These are phyloP conservation scores for Rubia yunnanensis DNA, from an alignment of 257 asterid genomes.

Conservation along the genomic window DNA sequence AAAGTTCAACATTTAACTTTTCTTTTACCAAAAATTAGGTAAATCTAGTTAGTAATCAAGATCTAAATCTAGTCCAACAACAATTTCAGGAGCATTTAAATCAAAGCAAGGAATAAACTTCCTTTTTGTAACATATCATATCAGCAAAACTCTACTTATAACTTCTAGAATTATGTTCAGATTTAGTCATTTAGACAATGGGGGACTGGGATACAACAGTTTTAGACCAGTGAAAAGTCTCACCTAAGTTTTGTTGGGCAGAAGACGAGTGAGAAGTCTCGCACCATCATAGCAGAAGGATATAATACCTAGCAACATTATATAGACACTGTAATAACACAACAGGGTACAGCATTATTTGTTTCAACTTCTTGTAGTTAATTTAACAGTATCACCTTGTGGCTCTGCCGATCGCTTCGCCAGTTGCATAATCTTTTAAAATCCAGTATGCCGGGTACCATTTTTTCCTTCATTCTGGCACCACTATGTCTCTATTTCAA, in stretches of 20 bases:
- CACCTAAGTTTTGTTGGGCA: conserved; percentile 81
- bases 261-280: conserved; percentile 17
- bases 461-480: conserved; percentile 89
- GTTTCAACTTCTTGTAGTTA: background rate
- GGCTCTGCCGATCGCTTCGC: conserved; percentile 92
- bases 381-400: conserved; percentile 46
- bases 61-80: background rate
- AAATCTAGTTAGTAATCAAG: background rate
- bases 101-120: background rate
- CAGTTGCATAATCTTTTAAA: conserved; percentile 64
- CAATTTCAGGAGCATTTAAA: background rate
- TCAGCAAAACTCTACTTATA: background rate
- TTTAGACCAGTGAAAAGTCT: background rate
- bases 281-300: background rate
- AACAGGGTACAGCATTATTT: background rate
- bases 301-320: background rate
- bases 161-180: background rate
- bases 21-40: too few species aligned
- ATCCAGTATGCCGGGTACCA: conserved; percentile 92
- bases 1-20: too few species aligned
- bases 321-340: background rate
- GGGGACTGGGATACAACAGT: background rate
- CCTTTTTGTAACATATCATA: background rate
- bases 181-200: background rate
- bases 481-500: conserved; percentile 99